A percentile compares a stretch with the other conserved stretches of the same genome.
Evolutionary conservation across 768 basidiomycete species (phyloP).

Genomic region (Chalciporus chontae): DNA sequence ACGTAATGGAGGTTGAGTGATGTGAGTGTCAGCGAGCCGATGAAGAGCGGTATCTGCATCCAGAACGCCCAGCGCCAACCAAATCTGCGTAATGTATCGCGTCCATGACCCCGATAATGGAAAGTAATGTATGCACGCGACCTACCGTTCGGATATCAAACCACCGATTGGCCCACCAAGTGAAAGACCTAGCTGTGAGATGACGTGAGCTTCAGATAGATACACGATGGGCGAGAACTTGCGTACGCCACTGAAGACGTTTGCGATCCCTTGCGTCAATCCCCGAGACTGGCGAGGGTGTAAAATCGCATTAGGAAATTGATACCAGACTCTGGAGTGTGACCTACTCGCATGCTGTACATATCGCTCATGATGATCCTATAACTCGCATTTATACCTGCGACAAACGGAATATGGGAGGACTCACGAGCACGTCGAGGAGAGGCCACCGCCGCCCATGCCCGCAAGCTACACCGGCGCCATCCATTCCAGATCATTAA

Average conservation of each 20-base stretch:
- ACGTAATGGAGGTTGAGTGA: constrained; percentile 5
- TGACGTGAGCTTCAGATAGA: not conserved
- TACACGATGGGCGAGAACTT: not conserved
- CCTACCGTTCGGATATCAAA: constrained; percentile 12
- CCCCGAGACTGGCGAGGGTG: not conserved
- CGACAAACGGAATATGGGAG: too few relatives aligned
- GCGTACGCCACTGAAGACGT: not conserved
- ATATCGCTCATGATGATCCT: constrained; percentile 14
- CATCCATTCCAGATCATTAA: not conserved
- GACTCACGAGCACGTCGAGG: not conserved
- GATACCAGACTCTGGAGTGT: not conserved
- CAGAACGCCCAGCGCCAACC: constrained; percentile 19
- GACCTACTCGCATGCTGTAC: constrained; percentile 10
- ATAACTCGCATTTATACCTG: not conserved
- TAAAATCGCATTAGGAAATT: not conserved
- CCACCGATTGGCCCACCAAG: constrained; percentile 12
- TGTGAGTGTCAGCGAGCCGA: constrained; percentile 1
- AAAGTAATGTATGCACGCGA: not conserved
- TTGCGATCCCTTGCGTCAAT: not conserved
- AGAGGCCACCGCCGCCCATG: not conserved
- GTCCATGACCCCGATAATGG: not conserved
- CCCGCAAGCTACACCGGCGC: not conserved
- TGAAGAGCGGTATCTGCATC: constrained; percentile 8
- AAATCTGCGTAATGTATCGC: constrained; percentile 4
- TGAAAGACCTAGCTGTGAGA: not conserved